Percentiles rank a stretch among this genome's conserved stretches.
Evolutionary conservation across 352 stramenopile genomes (phyloP).

Genomic region (Pythium periplocum): DNA sequence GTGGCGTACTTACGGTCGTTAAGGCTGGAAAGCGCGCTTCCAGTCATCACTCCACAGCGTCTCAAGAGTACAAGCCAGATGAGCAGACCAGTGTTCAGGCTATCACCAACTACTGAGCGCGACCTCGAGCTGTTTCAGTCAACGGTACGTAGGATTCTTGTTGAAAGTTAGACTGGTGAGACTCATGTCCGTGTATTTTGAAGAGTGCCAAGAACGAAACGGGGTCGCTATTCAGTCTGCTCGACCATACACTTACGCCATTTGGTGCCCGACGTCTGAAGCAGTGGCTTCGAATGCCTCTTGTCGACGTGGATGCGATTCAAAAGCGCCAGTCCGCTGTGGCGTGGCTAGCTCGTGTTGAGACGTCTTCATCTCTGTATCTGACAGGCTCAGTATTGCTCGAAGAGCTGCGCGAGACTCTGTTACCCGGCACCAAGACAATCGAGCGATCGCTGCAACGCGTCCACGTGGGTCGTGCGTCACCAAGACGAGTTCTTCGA

Average conservation of each 20-base stretch:
- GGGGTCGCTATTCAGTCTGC: constrained; percentile 11
- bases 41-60: too few relatives aligned
- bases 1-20: constrained; percentile 26
- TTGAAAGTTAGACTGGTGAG: too few relatives aligned
- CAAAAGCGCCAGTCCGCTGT: constrained; percentile 9
- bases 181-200: neutral
- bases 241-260: constrained; percentile 12
- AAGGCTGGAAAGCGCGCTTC: constrained; percentile 8
- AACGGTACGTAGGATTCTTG: neutral
- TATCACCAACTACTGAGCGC: neutral
- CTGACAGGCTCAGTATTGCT: neutral
- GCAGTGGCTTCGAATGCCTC: constrained; percentile 9
- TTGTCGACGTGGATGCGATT: constrained; percentile 5
- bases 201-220: neutral
- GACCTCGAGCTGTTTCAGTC: neutral
- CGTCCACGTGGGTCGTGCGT: neutral
- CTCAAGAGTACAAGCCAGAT: too few relatives aligned
- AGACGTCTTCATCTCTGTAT: too few relatives aligned
- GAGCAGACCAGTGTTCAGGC: too few relatives aligned
- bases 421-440: neutral
- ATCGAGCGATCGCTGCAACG: neutral
- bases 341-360: neutral
- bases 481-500: neutral
- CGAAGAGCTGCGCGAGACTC: constrained; percentile 2
- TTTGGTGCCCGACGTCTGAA: constrained; percentile 11